These are phyloP conservation scores for Hypoxylon fragiforme DNA, from an alignment of 495 filamentous ascomycete species.

Conservation along the genomic window DNA sequence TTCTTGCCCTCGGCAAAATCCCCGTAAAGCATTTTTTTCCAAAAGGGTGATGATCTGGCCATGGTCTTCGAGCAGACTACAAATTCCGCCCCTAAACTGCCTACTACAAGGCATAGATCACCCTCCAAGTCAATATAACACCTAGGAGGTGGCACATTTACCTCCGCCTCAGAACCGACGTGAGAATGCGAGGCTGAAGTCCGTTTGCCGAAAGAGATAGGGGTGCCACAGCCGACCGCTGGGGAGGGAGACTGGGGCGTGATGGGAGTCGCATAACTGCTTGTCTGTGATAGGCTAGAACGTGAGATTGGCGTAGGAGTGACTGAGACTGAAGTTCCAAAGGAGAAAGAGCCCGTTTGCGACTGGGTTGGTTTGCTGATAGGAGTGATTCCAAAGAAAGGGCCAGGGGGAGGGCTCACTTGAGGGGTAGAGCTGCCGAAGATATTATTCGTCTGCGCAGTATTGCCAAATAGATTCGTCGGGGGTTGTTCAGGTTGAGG, in stretches of 20 bases:
- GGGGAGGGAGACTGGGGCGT: neutral
- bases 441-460: neutral
- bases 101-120: slow-evolving; percentile 27
- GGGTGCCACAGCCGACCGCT: neutral
- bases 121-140: slow-evolving; percentile 14
- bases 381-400: neutral
- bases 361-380: neutral
- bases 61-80: slow-evolving; percentile 29
- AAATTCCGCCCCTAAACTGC: slow-evolving; percentile 13
- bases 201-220: neutral
- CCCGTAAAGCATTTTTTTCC: slow-evolving; percentile 37
- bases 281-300: neutral
- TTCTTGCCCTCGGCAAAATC: slow-evolving; percentile 35
- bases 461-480: neutral
- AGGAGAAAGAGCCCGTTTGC: slow-evolving; percentile 1
- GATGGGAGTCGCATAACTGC: neutral
- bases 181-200: neutral
- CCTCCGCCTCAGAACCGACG: neutral
- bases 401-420: neutral
- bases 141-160: slow-evolving; percentile 1
- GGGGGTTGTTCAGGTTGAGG: neutral
- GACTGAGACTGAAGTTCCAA: neutral
- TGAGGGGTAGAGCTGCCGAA: neutral
- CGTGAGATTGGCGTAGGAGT: slow-evolving; percentile 12
- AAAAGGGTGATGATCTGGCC: slow-evolving; percentile 34